Conservation (phyloP, 2,329 filamentous ascomycete genomes). For the Ramichloridium luteum region DNA sequence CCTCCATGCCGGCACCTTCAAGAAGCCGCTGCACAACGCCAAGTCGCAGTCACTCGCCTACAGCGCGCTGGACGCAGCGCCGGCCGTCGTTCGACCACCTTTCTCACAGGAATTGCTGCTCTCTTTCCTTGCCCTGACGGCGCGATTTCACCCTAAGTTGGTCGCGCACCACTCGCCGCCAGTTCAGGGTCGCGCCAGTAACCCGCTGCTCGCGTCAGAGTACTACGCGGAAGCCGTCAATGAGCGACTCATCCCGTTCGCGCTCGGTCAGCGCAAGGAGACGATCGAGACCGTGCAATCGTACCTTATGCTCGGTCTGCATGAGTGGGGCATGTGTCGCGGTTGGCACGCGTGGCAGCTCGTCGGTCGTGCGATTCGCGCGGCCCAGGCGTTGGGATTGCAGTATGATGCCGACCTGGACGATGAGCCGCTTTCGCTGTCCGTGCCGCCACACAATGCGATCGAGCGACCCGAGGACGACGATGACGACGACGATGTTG, state of each 20-base stretch:
- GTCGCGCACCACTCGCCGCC: constrained; percentile 43
- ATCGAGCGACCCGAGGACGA: constrained; percentile 20
- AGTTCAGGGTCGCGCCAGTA: constrained; percentile 32
- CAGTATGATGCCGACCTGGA: constrained; percentile 42
- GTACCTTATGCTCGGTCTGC: constrained; percentile 57
- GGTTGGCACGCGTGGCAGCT: constrained; percentile 55
- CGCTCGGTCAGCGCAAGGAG: constrained; percentile 35
- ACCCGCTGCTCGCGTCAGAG: constrained; percentile 48
- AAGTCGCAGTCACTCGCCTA: constrained; percentile 13
- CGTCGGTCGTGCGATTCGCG: constrained; percentile 46
- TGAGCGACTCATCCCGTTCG: constrained; percentile 38
- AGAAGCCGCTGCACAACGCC: constrained; percentile 33
- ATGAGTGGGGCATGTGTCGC: constrained; percentile 56
- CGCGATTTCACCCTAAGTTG: constrained; percentile 53
- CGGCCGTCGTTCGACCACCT: constrained; percentile 34
- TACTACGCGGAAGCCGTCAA: constrained; percentile 51
- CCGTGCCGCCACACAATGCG: constrained; percentile 27
- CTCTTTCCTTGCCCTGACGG: constrained; percentile 56
- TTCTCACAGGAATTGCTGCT: constrained; percentile 47
- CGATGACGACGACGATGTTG: not conserved
- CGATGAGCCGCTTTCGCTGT: constrained; percentile 25
- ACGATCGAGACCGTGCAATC: constrained; percentile 55
- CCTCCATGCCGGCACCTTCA: constrained; percentile 52
- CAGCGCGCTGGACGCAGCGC: constrained; percentile 13
- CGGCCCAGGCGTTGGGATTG: constrained; percentile 50